Conservation (phyloP, 139 green algal genomes). For the Pseudopediastrum boryanum region DNA sequence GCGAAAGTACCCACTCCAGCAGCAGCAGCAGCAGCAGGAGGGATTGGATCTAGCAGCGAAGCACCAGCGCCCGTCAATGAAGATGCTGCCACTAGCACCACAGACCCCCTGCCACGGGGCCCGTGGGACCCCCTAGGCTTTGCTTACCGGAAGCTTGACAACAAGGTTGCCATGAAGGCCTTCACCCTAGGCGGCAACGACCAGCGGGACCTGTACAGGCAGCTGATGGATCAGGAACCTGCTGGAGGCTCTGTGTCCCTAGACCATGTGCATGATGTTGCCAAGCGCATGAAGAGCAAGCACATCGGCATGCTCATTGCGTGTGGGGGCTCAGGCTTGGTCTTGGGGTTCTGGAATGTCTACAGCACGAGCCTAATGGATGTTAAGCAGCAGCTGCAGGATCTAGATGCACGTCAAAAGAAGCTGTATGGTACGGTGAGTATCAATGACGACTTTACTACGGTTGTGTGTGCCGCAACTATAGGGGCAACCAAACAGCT, state of each 20-base stretch:
- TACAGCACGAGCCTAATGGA: slow-evolving; percentile 19
- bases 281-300: slow-evolving; percentile 2
- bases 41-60: too few relatives aligned
- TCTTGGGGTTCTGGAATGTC: slow-evolving; percentile 10
- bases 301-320: slow-evolving; percentile 14
- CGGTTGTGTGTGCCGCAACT: too few relatives aligned
- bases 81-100: not conserved
- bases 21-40: slow-evolving; percentile 10
- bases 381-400: slow-evolving; percentile 10
- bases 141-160: not conserved
- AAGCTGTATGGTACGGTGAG: not conserved
- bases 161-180: not conserved
- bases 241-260: not conserved
- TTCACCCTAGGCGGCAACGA: not conserved
- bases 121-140: not conserved
- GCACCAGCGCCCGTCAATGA: too few relatives aligned
- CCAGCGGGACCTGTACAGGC: not conserved
- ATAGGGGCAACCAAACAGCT: too few relatives aligned
- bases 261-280: not conserved
- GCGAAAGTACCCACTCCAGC: not conserved
- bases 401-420: not conserved
- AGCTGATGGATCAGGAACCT: not conserved
- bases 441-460: too few relatives aligned
- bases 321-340: not conserved
- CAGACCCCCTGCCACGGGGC: not conserved